phyloP scores from a whole-genome alignment of 345 rosid genomes.

The Microcos paniculata region DNA sequence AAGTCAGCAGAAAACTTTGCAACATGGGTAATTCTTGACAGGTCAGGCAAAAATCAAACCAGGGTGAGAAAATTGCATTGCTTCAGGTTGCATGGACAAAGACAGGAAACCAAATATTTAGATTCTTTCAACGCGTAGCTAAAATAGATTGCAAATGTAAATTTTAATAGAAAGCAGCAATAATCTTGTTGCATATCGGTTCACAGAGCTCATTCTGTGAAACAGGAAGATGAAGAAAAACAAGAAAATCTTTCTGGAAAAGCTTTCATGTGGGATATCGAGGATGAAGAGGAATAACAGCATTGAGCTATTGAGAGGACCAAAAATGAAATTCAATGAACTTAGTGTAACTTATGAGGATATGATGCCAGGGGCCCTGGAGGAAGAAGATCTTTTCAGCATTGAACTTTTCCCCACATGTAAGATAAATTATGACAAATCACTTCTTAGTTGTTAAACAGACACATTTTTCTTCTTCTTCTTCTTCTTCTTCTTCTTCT shows the following conservation, averaged over 20 bases:
- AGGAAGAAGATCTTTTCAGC: constrained; percentile 42
- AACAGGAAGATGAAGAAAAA: constrained; percentile 41
- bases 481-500: too few relatives aligned
- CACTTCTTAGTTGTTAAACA: neutral
- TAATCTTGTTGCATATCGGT: neutral
- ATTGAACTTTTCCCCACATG: constrained; percentile 27
- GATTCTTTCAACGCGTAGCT: neutral
- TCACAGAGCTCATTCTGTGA: neutral
- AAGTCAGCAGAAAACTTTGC: constrained; percentile 30
- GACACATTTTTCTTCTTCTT: neutral
- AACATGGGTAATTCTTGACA: constrained; percentile 51
- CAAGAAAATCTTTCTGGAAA: constrained; percentile 34
- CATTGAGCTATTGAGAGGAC: constrained; percentile 36
- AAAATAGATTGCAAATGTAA: neutral
- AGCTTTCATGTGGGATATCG: constrained; percentile 41
- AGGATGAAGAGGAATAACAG: constrained; percentile 33
- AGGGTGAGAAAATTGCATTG: neutral
- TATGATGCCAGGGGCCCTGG: constrained; percentile 29
- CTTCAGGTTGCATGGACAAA: neutral
- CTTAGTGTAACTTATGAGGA: constrained; percentile 18
- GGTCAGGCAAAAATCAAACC: constrained; percentile 23
- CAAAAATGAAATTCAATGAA: constrained; percentile 2
- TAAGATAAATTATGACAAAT: constrained; percentile 5
- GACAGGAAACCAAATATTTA: neutral
- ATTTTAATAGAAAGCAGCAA: neutral